Percentiles rank a stretch among this genome's conserved stretches.
These are phyloP conservation scores for Solanum hybrid DNA, from an alignment of 305 asterid species.

Conservation along the genomic window DNA sequence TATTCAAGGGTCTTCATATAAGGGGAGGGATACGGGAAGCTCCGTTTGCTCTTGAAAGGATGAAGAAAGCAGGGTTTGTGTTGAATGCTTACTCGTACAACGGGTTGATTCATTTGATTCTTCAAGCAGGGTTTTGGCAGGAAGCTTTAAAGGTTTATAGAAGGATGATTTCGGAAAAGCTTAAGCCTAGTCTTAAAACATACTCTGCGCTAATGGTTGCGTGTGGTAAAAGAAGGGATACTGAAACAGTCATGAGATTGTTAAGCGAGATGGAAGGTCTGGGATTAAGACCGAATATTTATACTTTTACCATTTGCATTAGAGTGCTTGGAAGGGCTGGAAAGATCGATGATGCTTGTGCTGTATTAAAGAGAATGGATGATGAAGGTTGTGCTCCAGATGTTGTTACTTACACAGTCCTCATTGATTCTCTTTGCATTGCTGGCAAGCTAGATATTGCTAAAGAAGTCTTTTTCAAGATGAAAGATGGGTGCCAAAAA, in stretches of 20 bases:
- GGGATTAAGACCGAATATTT: conserved; percentile 85
- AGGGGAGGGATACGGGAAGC: conserved; percentile 73
- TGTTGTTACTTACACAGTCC: conserved; percentile 86
- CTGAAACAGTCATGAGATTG: conserved; percentile 64
- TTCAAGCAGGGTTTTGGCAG: conserved; percentile 60
- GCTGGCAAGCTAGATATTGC: conserved; percentile 75
- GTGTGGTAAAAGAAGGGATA: conserved; percentile 71
- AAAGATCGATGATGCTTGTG: conserved; percentile 57
- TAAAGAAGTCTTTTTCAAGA: conserved; percentile 58
- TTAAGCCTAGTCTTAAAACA: conserved; percentile 87
- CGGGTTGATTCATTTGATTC: conserved; percentile 86
- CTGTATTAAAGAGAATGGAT: conserved; percentile 70
- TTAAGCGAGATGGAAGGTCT: conserved; percentile 68
- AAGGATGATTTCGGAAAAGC: conserved; percentile 69
- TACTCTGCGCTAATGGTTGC: conserved; percentile 96
- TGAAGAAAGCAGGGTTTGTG: conserved; percentile 53
- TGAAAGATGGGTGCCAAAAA: conserved; percentile 65
- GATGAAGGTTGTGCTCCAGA: conserved; percentile 84
- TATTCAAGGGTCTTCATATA: conserved; percentile 55
- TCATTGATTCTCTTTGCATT: conserved; percentile 85
- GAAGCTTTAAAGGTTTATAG: conserved; percentile 60
- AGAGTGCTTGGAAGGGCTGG: conserved; percentile 91
- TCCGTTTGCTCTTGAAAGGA: conserved; percentile 63
- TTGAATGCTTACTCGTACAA: conserved; percentile 90
- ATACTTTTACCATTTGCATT: conserved; percentile 86